Percentiles rank a stretch among this genome's conserved stretches.
Evolutionary conservation across 1,284 basidiomycete genomes (phyloP).

Genomic region (Irpex sp.): DNA sequence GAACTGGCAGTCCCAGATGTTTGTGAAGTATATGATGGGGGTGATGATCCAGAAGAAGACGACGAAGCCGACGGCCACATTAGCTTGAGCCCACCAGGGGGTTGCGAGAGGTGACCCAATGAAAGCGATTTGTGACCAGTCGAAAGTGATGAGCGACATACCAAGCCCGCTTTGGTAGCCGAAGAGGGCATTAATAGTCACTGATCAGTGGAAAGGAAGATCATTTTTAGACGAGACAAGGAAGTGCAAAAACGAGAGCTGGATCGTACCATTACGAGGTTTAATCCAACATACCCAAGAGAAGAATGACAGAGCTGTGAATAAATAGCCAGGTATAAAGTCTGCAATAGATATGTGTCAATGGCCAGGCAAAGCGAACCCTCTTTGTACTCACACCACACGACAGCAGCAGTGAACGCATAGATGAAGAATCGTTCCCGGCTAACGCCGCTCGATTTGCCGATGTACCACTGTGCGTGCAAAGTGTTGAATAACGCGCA

Average conservation of each 20-base stretch:
- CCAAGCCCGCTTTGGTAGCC: conserved; percentile 76
- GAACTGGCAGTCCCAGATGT: conserved; percentile 37
- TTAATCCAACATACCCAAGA: conserved; percentile 65
- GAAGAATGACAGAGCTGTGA: conserved; percentile 40
- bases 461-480: conserved; percentile 60
- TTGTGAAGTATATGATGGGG: conserved; percentile 48
- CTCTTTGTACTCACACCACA: conserved; percentile 23
- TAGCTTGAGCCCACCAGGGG: conserved; percentile 30
- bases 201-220: conserved; percentile 2
- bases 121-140: conserved; percentile 35
- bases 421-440: conserved; percentile 29
- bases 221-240: neutral
- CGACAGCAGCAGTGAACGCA: conserved; percentile 23
- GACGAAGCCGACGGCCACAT: conserved; percentile 29
- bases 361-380: neutral
- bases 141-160: conserved; percentile 53
- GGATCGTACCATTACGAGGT: conserved; percentile 35
- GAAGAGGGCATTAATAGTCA: conserved; percentile 81
- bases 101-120: conserved; percentile 29
- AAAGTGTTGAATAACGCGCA: conserved; percentile 84
- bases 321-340: conserved; percentile 46
- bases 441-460: conserved; percentile 59
- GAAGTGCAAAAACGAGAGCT: neutral
- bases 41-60: conserved; percentile 56
- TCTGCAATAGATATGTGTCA: conserved; percentile 2